Base-by-base conservation (phyloP, 495 filamentous ascomycete genomes). In the Hypoxylon rickii region DNA sequence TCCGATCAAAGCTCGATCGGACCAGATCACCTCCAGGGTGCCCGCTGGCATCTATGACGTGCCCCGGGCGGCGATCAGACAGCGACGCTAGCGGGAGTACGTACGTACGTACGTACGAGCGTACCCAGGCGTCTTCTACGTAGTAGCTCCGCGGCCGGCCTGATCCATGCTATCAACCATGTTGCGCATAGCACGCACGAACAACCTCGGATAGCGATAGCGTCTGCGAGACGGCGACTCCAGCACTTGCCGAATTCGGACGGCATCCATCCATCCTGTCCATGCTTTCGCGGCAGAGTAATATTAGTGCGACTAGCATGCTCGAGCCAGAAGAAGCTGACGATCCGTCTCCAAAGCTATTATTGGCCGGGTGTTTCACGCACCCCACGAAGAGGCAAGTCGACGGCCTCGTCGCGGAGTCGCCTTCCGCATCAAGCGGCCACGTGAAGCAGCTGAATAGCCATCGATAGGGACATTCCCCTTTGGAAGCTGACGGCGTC, bases 11-110 rank as follows among this genome's bases (percentile, higher is more conserved):
- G 10, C 10, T 31, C 22, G 18, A 19, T 15, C 32, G 39, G 40
- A 39, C 45, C 50, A 44, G 50, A 53, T 53, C 50, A 45, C 26
- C 50, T 19, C 40, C 32, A 44, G 32, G 50, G 19, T 38, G 13
- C 24, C 13, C 20, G 13, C 11, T 29, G 15, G 33, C 6, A 7
- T 29, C 41, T 20, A 54, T 54, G 42, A 46, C 51, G 51, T 54
- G 37, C 39, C 36, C 13, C 24, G 13, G 38, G 6, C 7, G 29
- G 12, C 6, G 48, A 43, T 51, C 39, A 18, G 3, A 39, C 18
- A 49, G n/a, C 17, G 7, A n/a, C 12, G 32, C 32, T 8, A 8
- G n/a, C 32, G 5, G 32, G 32, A 4, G 13, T 34, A 34, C 32
- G 13, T 34, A 34, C 32, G 32, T 16, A 11, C 38, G 17, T 15